A percentile compares a stretch with the other conserved stretches of the same genome.
phyloP scores from a whole-genome alignment of 2,329 filamentous ascomycete species.

The Claviceps cyperi region DNA sequence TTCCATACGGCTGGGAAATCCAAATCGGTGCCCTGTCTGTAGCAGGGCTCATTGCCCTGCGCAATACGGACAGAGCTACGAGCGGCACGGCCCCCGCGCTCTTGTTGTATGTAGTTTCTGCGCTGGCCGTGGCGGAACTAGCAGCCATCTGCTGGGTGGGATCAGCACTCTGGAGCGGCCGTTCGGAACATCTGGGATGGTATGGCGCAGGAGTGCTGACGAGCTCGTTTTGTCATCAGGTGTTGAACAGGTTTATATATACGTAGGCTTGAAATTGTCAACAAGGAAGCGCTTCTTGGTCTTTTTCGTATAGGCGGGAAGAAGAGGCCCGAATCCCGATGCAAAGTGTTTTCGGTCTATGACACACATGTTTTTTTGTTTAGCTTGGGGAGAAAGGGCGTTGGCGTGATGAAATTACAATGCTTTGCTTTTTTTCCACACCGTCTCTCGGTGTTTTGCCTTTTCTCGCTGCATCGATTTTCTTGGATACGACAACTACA shows the following conservation, averaged over 20 bases:
- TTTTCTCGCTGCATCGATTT: too few species aligned
- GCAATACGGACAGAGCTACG: constrained; percentile 10
- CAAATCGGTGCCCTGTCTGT: constrained; percentile 14
- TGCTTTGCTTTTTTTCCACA: too few species aligned
- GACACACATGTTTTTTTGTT: too few species aligned
- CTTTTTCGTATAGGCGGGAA: not conserved
- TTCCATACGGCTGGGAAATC: constrained; percentile 13
- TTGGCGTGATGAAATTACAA: too few species aligned
- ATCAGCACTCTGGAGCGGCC: constrained; percentile 16
- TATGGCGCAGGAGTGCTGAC: constrained; percentile 17
- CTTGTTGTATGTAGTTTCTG: constrained; percentile 11
- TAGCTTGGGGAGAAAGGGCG: too few species aligned
- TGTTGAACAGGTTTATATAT: not conserved
- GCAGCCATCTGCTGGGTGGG: constrained; percentile 20
- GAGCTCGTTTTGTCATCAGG: constrained; percentile 19
- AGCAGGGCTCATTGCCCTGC: constrained; percentile 17
- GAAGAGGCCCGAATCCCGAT: too few species aligned
- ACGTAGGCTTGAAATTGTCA: not conserved
- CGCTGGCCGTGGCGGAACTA: constrained; percentile 18
- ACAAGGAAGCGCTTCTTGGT: not conserved
- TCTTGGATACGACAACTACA: too few species aligned
- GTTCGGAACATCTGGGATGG: constrained; percentile 8
- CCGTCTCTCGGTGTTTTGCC: too few species aligned
- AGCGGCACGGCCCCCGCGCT: constrained; percentile 8
- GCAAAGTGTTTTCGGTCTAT: too few species aligned